Conservation (phyloP, 164 flowering plant genomes). For the Euptelea pleiosperma region DNA sequence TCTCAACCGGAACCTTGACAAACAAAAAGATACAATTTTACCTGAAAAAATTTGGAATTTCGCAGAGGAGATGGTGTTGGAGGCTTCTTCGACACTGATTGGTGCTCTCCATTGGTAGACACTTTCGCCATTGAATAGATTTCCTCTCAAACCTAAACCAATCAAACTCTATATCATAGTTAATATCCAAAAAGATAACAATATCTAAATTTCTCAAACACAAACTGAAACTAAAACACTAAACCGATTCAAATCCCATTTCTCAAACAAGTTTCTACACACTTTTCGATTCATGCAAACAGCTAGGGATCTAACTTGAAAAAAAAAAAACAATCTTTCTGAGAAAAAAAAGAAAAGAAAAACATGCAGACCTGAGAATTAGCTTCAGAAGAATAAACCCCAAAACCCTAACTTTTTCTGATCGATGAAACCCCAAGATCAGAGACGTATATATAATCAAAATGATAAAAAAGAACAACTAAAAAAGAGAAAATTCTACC, state of each 20-base stretch:
- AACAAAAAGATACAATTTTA: slow-evolving; percentile 12
- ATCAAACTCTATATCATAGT: not conserved
- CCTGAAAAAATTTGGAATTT: slow-evolving; percentile 82
- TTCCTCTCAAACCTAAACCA: not conserved
- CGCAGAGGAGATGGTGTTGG: slow-evolving; percentile 78
- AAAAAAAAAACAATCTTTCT: too few relatives aligned
- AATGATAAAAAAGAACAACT: not conserved
- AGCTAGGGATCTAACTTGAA: too few relatives aligned
- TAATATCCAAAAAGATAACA: not conserved
- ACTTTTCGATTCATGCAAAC: too few relatives aligned
- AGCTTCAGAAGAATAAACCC: not conserved
- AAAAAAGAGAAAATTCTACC: not conserved
- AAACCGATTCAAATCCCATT: not conserved
- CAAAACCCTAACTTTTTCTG: slow-evolving; percentile 2
- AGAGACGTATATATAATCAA: slow-evolving; percentile 6
- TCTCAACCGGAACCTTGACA: not conserved
- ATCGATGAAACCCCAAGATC: not conserved
- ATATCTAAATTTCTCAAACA: not conserved
- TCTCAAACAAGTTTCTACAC: too few relatives aligned
- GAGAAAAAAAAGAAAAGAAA: too few relatives aligned
- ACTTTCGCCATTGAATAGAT: slow-evolving; percentile 44
- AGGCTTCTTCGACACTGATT: slow-evolving; percentile 47
- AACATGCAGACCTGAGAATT: too few relatives aligned
- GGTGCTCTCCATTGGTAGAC: slow-evolving; percentile 40
- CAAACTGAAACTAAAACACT: not conserved